Evolutionary conservation across 2,329 filamentous ascomycete species (phyloP), one percentile per base, ranked within the genome.

Genomic region (Dothistroma septosporum): DNA sequence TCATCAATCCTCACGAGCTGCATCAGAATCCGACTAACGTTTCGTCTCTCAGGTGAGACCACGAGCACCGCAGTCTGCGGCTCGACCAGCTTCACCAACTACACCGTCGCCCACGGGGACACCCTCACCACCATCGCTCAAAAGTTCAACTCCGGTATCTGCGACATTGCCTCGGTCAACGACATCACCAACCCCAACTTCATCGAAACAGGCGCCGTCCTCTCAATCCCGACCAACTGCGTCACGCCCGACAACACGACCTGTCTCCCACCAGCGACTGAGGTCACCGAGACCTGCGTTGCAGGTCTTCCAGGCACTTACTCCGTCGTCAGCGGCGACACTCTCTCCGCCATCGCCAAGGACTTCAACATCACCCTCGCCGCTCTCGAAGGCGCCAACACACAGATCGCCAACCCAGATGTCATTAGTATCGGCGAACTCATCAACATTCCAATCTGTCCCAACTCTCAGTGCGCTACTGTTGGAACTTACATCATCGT

Each of bases 161-260:
- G 68, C 64, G 65, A 70, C 59, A 69, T 70, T 47, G 67, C 66
- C 14, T 58, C 53, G 10, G 48, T 52, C 44, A 70, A 74, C 66
- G 68, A 68, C 48, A 68, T 76, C 59, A 57, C 63, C 22, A 73
- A 74, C 63, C 72, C 73, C 19, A 75, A 74, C 55, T 64, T 69
- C 28, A 73, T 75, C 55, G 50, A 60, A 48, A 70, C 68, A 46
- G 69, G 66, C 52, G 63, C 70, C 44, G 61, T 68, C 60, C 69
- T 71, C 31, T 64, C 58, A 55, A 69, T 68, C 54, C 53, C 75
- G 64, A 55, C 67, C 62, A 37, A 73, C 70, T 57, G 66, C 69
- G 63, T 57, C 55, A 56, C 24, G 12, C 64, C 64, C 12, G 69
- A 72, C 62, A 68, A 68, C 67, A 61, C 61, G 24, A 62, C 64